Percentiles rank a stretch among this genome's conserved stretches.
phyloP scores from a whole-genome alignment of 495 filamentous ascomycete genomes.

The Podospora pseudoanserina region DNA sequence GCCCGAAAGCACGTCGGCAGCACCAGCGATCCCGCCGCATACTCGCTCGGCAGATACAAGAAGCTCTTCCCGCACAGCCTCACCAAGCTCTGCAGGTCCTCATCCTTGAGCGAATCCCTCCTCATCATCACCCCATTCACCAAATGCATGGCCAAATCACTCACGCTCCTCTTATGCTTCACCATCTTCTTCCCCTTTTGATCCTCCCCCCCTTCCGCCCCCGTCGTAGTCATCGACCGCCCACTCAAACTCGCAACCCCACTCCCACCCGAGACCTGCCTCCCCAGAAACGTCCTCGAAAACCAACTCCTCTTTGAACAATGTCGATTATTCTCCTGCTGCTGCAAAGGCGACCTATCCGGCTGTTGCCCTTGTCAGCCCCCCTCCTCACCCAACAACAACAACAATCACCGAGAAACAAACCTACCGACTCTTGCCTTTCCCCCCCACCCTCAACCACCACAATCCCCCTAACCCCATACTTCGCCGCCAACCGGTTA shows the following conservation, averaged over 20 bases:
- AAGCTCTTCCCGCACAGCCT: constrained; percentile 70
- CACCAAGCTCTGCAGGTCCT: constrained; percentile 60
- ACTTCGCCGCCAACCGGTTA: constrained; percentile 43
- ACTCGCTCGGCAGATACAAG: constrained; percentile 62
- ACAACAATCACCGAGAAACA: too few relatives aligned
- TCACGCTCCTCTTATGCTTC: constrained; percentile 45
- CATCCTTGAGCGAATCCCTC: constrained; percentile 57
- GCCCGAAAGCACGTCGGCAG: constrained; percentile 75
- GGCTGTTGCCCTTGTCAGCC: constrained; percentile 7
- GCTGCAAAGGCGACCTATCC: constrained; percentile 13
- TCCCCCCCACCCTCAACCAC: constrained; percentile 24
- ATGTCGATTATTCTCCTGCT: background rate
- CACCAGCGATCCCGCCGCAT: constrained; percentile 59
- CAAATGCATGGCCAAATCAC: constrained; percentile 50
- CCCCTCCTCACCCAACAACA: too few relatives aligned
- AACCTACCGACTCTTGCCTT: constrained; percentile 16
- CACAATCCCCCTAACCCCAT: constrained; percentile 6
- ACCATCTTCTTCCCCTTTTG: constrained; percentile 31
- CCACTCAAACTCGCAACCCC: constrained; percentile 26
- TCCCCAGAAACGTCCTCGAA: constrained; percentile 30
- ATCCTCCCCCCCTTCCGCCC: constrained; percentile 36
- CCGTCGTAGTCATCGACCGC: constrained; percentile 29
- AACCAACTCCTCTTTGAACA: constrained; percentile 30
- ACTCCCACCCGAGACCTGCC: constrained; percentile 27
- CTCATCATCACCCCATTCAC: constrained; percentile 44